Percentiles rank a stretch among this genome's conserved stretches.
Evolutionary conservation across 345 rosid genomes (phyloP).

Genomic region (Erysimum cheiranthoides): DNA sequence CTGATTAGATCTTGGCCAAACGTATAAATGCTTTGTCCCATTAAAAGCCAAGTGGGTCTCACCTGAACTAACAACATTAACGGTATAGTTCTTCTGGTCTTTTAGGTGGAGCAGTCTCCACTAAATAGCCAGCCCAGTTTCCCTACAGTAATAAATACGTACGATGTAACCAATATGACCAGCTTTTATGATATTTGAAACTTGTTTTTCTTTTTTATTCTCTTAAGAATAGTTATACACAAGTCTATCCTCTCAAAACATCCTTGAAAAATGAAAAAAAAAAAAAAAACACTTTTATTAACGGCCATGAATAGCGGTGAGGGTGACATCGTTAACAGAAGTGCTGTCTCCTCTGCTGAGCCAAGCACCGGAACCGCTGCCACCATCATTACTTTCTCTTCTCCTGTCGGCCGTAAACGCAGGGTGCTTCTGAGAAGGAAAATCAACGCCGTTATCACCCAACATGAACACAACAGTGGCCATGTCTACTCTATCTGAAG

Average conservation of each 20-base stretch:
- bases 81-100: neutral
- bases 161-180: neutral
- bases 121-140: neutral
- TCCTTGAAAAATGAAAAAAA: too few relatives aligned
- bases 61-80: conserved; percentile 38
- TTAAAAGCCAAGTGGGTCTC: conserved; percentile 18
- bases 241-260: too few relatives aligned
- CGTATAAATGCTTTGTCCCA: neutral
- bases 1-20: conserved; percentile 25
- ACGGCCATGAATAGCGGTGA: conserved; percentile 45
- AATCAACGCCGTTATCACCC: conserved; percentile 38
- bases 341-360: conserved; percentile 28
- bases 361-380: conserved; percentile 4
- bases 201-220: too few relatives aligned
- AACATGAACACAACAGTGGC: conserved; percentile 54
- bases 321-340: conserved; percentile 47
- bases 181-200: neutral
- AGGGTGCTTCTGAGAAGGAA: conserved; percentile 56
- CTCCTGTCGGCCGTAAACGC: conserved; percentile 49
- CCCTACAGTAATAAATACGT: conserved; percentile 5
- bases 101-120: neutral
- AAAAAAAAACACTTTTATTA: too few relatives aligned
- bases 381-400: neutral
- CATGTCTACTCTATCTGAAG: conserved; percentile 61
- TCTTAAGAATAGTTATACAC: neutral